These are phyloP conservation scores for Akanthomyces lecanii DNA, from an alignment of 2,329 filamentous ascomycete genomes.

Conservation along the genomic window DNA sequence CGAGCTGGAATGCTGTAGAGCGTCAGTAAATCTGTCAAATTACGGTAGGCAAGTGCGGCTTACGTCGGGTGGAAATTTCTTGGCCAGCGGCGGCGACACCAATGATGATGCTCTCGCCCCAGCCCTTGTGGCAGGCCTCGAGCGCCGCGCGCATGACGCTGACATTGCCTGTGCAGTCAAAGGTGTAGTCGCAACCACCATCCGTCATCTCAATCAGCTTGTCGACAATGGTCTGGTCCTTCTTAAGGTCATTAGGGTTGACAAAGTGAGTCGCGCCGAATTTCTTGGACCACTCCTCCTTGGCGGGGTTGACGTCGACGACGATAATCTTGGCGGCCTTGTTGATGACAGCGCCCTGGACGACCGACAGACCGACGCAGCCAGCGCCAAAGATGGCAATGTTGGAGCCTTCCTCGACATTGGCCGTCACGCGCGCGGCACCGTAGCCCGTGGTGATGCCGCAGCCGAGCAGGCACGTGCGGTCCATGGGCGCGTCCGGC, in stretches of 20 bases:
- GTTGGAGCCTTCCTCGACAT: constrained; percentile 83
- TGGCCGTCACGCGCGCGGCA: constrained; percentile 88
- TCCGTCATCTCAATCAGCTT: constrained; percentile 97
- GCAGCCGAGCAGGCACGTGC: constrained; percentile 91
- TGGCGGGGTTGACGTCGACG: constrained; percentile 73
- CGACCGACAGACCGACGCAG: constrained; percentile 90
- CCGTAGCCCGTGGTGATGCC: constrained; percentile 99
- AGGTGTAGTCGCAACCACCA: constrained; percentile 97
- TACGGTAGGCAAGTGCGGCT: constrained; percentile 37
- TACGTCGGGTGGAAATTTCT: constrained; percentile 90
- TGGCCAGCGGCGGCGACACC: constrained; percentile 94
- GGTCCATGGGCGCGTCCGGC: constrained; percentile 87
- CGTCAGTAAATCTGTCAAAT: constrained; percentile 19
- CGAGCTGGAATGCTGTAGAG: constrained; percentile 83
- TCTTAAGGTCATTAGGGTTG: constrained; percentile 73
- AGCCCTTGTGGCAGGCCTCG: constrained; percentile 98
- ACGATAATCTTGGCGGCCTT: constrained; percentile 74
- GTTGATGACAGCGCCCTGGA: constrained; percentile 87
- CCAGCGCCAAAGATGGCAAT: constrained; percentile 92
- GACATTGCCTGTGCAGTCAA: constrained; percentile 98
- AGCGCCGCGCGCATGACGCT: constrained; percentile 92
- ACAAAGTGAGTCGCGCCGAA: constrained; percentile 97
- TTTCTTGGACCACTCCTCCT: constrained; percentile 89
- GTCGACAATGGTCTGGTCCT: constrained; percentile 78
- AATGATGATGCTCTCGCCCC: constrained; percentile 97